Percentiles rank a stretch among this genome's conserved stretches.
phyloP scores from a whole-genome alignment of 306 rosid genomes.

The Carpinus viminea region DNA sequence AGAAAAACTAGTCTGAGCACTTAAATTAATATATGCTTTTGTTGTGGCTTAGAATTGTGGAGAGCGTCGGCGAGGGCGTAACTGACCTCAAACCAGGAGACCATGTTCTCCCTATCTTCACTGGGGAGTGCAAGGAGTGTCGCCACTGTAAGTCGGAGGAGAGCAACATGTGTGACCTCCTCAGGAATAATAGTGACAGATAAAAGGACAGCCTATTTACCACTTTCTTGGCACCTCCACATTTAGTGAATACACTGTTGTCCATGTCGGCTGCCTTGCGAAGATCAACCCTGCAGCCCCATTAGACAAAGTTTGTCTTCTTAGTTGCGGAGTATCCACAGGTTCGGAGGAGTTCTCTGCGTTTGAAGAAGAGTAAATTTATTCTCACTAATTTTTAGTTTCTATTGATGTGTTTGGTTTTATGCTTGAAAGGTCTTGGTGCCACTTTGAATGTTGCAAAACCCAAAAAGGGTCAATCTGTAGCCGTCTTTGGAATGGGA shows the following conservation, averaged over 20 bases:
- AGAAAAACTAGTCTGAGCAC: background rate
- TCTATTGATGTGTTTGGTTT: background rate
- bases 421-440: conserved; percentile 62
- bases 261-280: conserved; percentile 76
- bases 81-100: conserved; percentile 82
- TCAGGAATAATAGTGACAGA: conserved; percentile 87
- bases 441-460: conserved; percentile 89
- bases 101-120: conserved; percentile 88
- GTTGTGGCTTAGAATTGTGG: conserved; percentile 49
- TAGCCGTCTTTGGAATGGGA: conserved; percentile 88
- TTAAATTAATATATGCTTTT: background rate
- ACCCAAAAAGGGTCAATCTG: conserved; percentile 73
- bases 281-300: conserved; percentile 89
- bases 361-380: background rate
- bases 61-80: conserved; percentile 93
- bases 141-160: conserved; percentile 80
- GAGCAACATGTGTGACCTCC: conserved; percentile 93
- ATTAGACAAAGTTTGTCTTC: conserved; percentile 87
- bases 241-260: conserved; percentile 83
- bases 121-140: conserved; percentile 91
- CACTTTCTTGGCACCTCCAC: conserved; percentile 94
- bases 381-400: background rate
- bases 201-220: conserved; percentile 64
- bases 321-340: conserved; percentile 92
- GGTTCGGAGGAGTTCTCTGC: conserved; percentile 38